phyloP scores from a whole-genome alignment of 75 land plant genomes.

The Larix kaempferi region DNA sequence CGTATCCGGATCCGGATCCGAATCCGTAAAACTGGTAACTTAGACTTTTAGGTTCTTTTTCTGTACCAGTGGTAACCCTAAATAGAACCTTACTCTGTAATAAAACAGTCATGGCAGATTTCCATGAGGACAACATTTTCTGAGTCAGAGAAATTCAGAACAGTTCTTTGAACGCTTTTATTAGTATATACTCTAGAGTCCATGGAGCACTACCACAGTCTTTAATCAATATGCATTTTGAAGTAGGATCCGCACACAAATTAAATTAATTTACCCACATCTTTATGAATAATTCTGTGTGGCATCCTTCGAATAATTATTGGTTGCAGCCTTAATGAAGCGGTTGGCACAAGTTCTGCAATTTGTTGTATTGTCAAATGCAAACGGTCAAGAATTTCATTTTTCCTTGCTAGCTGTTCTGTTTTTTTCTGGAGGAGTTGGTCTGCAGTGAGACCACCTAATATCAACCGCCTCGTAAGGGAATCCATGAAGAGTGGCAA shows the following conservation, averaged over 20 bases:
- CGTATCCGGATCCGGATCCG: no score
- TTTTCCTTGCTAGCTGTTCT: slow-evolving; percentile 45
- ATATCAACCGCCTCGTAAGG: slow-evolving; percentile 20
- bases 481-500: slow-evolving; percentile 27
- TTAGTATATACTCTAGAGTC: neutral
- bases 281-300: slow-evolving; percentile 30
- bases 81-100: no score
- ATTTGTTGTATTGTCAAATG: slow-evolving; percentile 61
- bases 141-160: neutral
- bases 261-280: slow-evolving; percentile 9
- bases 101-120: no score
- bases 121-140: no score
- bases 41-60: no score
- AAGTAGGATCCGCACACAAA: neutral
- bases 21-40: no score
- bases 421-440: slow-evolving; percentile 14
- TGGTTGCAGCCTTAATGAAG: slow-evolving; percentile 45
- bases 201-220: neutral
- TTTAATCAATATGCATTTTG: neutral
- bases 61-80: no score
- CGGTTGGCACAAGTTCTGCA: slow-evolving; percentile 67
- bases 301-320: slow-evolving; percentile 71
- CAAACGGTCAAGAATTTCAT: slow-evolving; percentile 57
- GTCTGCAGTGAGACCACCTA: slow-evolving; percentile 32
- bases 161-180: neutral